Evolutionary conservation across 129 eudicot genomes (phyloP).

Genomic region (Kitagawia praeruptora): DNA sequence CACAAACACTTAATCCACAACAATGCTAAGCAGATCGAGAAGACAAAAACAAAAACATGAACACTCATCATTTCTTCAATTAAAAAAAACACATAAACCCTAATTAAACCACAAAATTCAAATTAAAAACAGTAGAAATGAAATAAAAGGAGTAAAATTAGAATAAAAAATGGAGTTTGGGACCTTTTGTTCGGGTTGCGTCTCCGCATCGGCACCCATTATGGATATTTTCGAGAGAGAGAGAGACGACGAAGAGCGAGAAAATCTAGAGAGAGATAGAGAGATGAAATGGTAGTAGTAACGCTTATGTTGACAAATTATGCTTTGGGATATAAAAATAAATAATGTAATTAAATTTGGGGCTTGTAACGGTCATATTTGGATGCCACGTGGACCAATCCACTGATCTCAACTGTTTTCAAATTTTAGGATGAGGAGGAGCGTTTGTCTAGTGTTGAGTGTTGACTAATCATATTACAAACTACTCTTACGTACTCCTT

Average conservation of each 20-base stretch:
- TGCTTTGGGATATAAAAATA: neutral
- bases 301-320: neutral
- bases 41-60: neutral
- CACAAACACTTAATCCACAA: neutral
- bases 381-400: constrained; percentile 9
- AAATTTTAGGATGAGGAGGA: neutral
- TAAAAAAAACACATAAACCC: neutral
- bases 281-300: constrained; percentile 11
- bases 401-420: neutral
- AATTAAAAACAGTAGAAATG: neutral
- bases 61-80: neutral
- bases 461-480: too few species aligned
- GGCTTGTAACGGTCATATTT: neutral
- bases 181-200: constrained; percentile 39
- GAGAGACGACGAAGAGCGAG: neutral
- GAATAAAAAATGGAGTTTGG: neutral
- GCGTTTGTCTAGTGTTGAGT: too few species aligned
- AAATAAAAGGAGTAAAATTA: neutral
- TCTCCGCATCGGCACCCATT: constrained; percentile 49
- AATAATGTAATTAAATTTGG: neutral
- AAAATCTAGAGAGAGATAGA: constrained; percentile 20
- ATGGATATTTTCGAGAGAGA: neutral
- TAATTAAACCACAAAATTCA: neutral
- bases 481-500: too few species aligned
- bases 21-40: neutral